Base-by-base conservation (phyloP, 495 filamentous ascomycete genomes). In the Gamarada debralockiae region DNA sequence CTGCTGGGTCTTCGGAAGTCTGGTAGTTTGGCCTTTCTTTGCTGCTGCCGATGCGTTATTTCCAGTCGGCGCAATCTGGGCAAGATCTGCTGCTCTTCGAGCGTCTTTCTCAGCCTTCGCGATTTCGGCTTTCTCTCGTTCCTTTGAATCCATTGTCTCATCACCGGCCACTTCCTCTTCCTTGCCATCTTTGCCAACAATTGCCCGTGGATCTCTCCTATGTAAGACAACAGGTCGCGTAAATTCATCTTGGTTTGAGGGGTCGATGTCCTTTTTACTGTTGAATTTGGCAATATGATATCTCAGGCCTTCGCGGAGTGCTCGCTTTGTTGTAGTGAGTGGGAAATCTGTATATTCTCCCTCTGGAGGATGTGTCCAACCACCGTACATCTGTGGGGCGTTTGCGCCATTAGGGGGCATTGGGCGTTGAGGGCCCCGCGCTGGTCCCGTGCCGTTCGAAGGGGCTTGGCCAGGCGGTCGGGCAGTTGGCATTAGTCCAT, bases 191-290 rank as follows among this genome's bases (percentile, higher is more conserved):
- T 72, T 74, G 9, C 77, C 71, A 5, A 82, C 75, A 37, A 83
- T 80, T 48, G 86, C 77, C 42, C 86, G 78, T n/a, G 92, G 91
- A 65, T 96, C 90, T 8, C 92, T 85, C 31, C 93, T 85, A 66
- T 96, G 91, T 39, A 97, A 70, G 15, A 89, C 79, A 15, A 98
- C 86, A 0, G 93, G 93, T 37, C 90, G 80, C 9, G 86, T 86
- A 60, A 97, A 98, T 48, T 95, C 81, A 2, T 83, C 74, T 56
- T 88, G 80, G 62, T 96, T 78, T 21, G 77, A 77, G 36, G 86
- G 85, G 64, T 96, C 86, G 24, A 95, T 72, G 15, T 65, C 59
- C 55, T 77, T 78, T 59, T 84, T 86, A 5, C 69, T 62, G 31
- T 63, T 64, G 40, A 98, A 82, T 53, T 84, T 78, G 68, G 92